These are phyloP conservation scores for Nadsonia commutata DNA, from an alignment of 1,139 yeast species.

Conservation along the genomic window DNA sequence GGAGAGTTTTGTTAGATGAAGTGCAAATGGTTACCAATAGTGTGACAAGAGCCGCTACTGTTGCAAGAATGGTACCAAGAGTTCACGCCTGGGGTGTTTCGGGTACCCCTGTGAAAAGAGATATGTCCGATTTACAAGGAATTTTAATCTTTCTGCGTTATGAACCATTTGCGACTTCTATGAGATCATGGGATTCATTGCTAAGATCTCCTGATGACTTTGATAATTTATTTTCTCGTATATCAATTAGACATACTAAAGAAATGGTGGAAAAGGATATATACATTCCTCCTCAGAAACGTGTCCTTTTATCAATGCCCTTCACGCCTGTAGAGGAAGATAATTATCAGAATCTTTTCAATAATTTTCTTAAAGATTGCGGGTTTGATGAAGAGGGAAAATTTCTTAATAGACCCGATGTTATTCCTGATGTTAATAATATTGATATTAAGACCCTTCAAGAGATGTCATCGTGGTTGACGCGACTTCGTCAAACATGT, in stretches of 20 bases:
- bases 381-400: constrained; percentile 45
- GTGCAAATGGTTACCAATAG: constrained; percentile 83
- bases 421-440: not conserved
- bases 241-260: constrained; percentile 71
- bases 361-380: constrained; percentile 47
- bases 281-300: constrained; percentile 57
- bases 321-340: constrained; percentile 75
- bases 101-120: constrained; percentile 75
- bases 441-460: constrained; percentile 9
- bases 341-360: constrained; percentile 52
- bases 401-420: constrained; percentile 21
- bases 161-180: constrained; percentile 40
- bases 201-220: constrained; percentile 29
- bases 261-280: constrained; percentile 69
- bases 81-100: constrained; percentile 94
- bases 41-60: constrained; percentile 60
- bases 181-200: constrained; percentile 18
- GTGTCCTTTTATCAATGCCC: constrained; percentile 54
- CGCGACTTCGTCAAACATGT: constrained; percentile 59
- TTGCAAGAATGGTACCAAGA: constrained; percentile 67
- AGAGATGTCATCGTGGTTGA: constrained; percentile 38
- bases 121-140: constrained; percentile 53
- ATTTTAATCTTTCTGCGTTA: constrained; percentile 51
- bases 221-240: constrained; percentile 29
- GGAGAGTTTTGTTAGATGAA: constrained; percentile 84